Conservation (phyloP, 2,329 filamentous ascomycete genomes). For the Aspergillus niger region DNA sequence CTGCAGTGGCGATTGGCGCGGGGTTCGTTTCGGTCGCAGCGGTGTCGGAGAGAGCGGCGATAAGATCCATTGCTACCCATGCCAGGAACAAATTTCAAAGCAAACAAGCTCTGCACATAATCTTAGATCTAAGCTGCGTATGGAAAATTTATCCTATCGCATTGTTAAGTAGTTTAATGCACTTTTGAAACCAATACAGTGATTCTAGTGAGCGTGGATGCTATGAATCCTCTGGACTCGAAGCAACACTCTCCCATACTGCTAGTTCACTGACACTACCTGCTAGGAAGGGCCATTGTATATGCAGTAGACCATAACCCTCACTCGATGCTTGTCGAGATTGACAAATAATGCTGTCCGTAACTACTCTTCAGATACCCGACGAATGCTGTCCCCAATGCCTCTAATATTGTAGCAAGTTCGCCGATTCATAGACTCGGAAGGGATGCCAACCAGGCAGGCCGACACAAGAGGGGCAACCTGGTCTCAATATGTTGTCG, state of each 20-base stretch:
- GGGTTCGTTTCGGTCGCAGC: slow-evolving; percentile 13
- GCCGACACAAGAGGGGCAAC: not conserved
- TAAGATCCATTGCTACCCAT: slow-evolving; percentile 10
- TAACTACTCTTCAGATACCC: not conserved
- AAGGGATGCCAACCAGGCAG: not conserved
- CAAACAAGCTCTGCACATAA: not conserved
- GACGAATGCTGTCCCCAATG: not conserved
- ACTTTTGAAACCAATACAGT: no score
- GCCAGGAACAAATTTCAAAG: not conserved
- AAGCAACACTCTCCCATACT: no score
- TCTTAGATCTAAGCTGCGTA: not conserved
- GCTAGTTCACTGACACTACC: no score
- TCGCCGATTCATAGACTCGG: not conserved
- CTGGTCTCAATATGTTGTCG: not conserved
- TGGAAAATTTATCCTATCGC: not conserved
- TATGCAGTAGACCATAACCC: no score
- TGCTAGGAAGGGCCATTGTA: no score
- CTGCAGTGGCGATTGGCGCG: slow-evolving; percentile 30
- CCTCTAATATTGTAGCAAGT: not conserved
- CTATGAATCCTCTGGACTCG: no score
- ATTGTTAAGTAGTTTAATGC: not conserved
- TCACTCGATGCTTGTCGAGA: no score
- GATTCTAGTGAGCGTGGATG: no score
- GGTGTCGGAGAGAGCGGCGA: slow-evolving; percentile 22
- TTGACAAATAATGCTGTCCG: not conserved